phyloP scores from a whole-genome alignment of 352 stramenopile genomes.

The Phytopythium sindhum region DNA sequence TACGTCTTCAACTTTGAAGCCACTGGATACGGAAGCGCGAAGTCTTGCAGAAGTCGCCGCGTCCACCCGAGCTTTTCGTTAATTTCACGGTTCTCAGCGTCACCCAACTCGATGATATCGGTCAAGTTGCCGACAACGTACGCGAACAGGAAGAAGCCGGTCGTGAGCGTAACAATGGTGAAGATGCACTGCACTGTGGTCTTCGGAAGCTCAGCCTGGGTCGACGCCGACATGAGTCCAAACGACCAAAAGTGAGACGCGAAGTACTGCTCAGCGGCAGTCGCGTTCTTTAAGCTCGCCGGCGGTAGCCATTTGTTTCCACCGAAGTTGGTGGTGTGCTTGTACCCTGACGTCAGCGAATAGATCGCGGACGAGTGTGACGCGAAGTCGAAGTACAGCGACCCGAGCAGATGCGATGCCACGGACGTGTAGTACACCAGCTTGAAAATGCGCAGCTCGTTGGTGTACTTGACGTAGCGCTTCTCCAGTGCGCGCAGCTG shows the following conservation, averaged over 20 bases:
- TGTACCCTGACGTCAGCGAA: background rate
- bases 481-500: conserved; percentile 30
- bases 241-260: conserved; percentile 54
- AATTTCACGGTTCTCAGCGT: conserved; percentile 45
- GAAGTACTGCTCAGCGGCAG: conserved; percentile 32
- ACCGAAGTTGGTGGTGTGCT: conserved; percentile 23
- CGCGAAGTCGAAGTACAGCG: conserved; percentile 57
- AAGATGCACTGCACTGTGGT: conserved; percentile 40
- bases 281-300: conserved; percentile 19
- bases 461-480: conserved; percentile 36
- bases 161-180: conserved; percentile 35
- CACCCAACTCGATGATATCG: conserved; percentile 45
- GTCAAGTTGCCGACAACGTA: conserved; percentile 59
- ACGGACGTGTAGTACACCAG: conserved; percentile 53
- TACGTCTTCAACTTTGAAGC: conserved; percentile 45
- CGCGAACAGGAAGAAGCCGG: conserved; percentile 51
- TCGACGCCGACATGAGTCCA: conserved; percentile 53
- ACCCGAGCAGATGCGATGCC: conserved; percentile 39
- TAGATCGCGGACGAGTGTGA: conserved; percentile 15
- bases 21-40: conserved; percentile 30
- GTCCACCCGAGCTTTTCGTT: conserved; percentile 42
- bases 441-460: conserved; percentile 45
- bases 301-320: conserved; percentile 35
- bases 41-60: conserved; percentile 42
- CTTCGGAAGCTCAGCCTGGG: conserved; percentile 36